Evolutionary conservation across 106 monocot species (phyloP).

Genomic region (Allium fistulosum): DNA sequence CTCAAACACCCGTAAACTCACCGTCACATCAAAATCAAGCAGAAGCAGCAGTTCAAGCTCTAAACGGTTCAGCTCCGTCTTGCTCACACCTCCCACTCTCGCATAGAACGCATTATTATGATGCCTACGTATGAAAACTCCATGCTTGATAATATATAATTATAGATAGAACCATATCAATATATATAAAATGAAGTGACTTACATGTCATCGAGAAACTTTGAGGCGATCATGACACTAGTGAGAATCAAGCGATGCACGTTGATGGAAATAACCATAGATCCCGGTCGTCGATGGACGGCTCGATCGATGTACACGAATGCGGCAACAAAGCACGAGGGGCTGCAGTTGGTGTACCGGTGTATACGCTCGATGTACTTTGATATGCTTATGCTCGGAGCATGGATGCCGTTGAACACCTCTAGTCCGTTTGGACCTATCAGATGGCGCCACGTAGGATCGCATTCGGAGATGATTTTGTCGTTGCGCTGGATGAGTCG

Average conservation of each 20-base stretch:
- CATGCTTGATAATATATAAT: background rate
- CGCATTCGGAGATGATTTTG: background rate
- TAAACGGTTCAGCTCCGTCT: constrained; percentile 65
- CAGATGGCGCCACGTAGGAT: constrained; percentile 4
- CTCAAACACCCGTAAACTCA: constrained; percentile 52
- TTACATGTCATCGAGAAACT: constrained; percentile 85
- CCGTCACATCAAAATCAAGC: constrained; percentile 58
- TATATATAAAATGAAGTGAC: background rate
- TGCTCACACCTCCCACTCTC: constrained; percentile 83
- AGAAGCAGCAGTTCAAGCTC: constrained; percentile 78
- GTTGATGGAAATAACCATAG: constrained; percentile 41
- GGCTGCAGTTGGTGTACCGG: constrained; percentile 55
- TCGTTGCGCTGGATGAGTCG: constrained; percentile 37
- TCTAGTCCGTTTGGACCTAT: constrained; percentile 17
- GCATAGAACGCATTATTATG: constrained; percentile 86
- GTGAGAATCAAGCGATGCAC: constrained; percentile 73
- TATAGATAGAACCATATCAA: background rate
- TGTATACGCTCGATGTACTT: constrained; percentile 81
- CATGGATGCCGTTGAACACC: constrained; percentile 41
- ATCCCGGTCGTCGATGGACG: constrained; percentile 48
- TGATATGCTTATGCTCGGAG: constrained; percentile 60
- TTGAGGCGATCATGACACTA: constrained; percentile 74
- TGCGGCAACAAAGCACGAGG: constrained; percentile 70
- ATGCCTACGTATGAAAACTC: constrained; percentile 35
- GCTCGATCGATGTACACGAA: constrained; percentile 72